phyloP scores from a whole-genome alignment of 192 early-diverging fungal genomes.

The Chytriomyces sp. region DNA sequence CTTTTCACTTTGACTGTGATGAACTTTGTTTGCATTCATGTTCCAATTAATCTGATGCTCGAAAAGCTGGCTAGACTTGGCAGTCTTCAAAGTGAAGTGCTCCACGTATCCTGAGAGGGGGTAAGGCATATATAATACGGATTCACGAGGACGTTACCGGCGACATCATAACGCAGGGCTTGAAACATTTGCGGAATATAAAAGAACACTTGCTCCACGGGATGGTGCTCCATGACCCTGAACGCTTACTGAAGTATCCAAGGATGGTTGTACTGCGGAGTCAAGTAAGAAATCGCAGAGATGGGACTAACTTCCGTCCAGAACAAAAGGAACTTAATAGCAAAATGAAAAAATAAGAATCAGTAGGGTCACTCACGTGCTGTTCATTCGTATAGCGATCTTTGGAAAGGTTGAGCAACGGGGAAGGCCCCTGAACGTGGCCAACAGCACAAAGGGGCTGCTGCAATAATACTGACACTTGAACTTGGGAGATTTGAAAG shows the following conservation, averaged over 20 bases:
- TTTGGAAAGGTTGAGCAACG: slow-evolving; percentile 66
- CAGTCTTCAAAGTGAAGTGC: slow-evolving; percentile 91
- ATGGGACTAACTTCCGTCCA: slow-evolving; percentile 92
- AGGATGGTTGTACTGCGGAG: slow-evolving; percentile 60
- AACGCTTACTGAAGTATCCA: slow-evolving; percentile 94
- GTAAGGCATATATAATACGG: too few relatives aligned
- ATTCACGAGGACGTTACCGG: slow-evolving; percentile 43
- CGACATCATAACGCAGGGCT: slow-evolving; percentile 82
- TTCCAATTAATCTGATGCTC: slow-evolving; percentile 99
- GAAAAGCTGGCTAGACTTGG: slow-evolving; percentile 91
- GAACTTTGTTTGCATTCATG: slow-evolving; percentile 99
- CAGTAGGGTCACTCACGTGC: not conserved
- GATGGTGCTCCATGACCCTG: slow-evolving; percentile 84
- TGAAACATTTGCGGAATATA: slow-evolving; percentile 99
- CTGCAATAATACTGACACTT: slow-evolving; percentile 63
- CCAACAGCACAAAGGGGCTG: too few relatives aligned
- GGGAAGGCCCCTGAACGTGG: too few relatives aligned
- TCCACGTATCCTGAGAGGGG: slow-evolving; percentile 85
- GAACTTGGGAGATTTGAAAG: slow-evolving; percentile 52
- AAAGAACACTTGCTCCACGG: slow-evolving; percentile 95
- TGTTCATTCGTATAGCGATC: slow-evolving; percentile 25
- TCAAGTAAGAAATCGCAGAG: slow-evolving; percentile 77
- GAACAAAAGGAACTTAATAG: slow-evolving; percentile 73
- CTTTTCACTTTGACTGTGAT: slow-evolving; percentile 63
- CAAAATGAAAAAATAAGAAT: too few relatives aligned